Evolutionary conservation across 2,329 filamentous ascomycete genomes (phyloP), one percentile per base, ranked within the genome.

Genomic region (Nemania sp.): DNA sequence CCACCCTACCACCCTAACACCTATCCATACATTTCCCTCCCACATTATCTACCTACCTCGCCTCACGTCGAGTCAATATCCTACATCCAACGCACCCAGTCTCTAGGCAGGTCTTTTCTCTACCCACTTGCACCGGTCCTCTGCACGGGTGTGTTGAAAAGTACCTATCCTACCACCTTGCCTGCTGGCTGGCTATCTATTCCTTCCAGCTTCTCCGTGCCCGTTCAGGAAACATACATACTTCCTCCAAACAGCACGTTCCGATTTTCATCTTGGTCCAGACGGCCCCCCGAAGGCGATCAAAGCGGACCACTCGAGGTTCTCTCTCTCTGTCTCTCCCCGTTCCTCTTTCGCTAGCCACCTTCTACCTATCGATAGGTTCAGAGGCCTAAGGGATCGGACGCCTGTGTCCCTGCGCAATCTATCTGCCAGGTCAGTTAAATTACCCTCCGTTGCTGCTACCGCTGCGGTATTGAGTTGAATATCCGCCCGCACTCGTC

Each of bases 221-320:
- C 60, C 51, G 17, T 65, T 63, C 40, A 45, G 63, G 63, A 57
- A 65, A 59, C 54, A 50, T 53, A 59, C 54, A 50, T 53, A 43
- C 32, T 40, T 53, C 57, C 48, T 29, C 60, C 43, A 40, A 46
- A 20, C 45, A 49, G 37, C 52, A 59, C 54, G 52, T 60, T 55
- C 60, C 63, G 60, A 56, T 53, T 50, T 48, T 54, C 49, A 32
- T 54, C 63, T 58, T 54, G 47, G 47, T 43, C 49, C 48, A 43
- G 54, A 58, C 49, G 43, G 54, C 35, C 35, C 35, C 35, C 42
- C 46, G 25, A 1, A 52, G 37, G 46, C 49, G 35, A 46, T 39
- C 53, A 29, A 45, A 20, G 56, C 40, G 45, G 35, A 42, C 34
- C 25, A 50, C 21, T 35, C 52, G 32, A 15, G 25, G 5, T 25